Evolutionary conservation across 2,329 filamentous ascomycete genomes (phyloP).

Genomic region (Triangularia setosa): DNA sequence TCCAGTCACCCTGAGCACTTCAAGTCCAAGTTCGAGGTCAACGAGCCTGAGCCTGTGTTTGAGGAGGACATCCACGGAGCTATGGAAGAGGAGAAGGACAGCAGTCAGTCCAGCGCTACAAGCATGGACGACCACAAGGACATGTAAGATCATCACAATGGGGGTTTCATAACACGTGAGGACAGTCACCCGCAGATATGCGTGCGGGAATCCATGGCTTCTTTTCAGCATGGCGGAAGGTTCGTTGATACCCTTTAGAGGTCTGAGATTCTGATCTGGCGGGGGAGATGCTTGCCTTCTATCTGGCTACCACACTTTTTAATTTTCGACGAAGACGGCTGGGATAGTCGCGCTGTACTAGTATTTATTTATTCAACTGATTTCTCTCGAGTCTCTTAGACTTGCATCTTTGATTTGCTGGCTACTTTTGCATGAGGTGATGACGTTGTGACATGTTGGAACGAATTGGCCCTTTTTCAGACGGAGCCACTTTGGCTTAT

Average conservation of each 20-base stretch:
- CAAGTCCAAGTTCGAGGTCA: conserved; percentile 94
- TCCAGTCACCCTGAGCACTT: conserved; percentile 69
- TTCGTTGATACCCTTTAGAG: conserved; percentile 9
- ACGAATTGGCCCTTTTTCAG: not conserved
- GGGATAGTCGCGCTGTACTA: conserved; percentile 18
- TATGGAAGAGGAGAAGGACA: conserved; percentile 51
- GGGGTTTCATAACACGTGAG: not conserved
- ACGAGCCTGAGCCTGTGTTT: conserved; percentile 86
- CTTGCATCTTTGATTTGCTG: not conserved
- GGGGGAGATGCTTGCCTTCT: conserved; percentile 17
- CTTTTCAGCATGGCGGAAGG: conserved; percentile 20
- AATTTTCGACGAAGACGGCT: conserved; percentile 6
- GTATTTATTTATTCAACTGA: conserved; percentile 12
- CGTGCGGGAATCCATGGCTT: conserved; percentile 20
- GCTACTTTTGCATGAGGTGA: not conserved
- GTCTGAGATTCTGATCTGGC: conserved; percentile 14
- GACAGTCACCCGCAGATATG: conserved; percentile 21
- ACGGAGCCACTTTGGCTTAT: not conserved
- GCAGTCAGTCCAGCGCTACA: conserved; percentile 22
- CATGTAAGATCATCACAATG: conserved; percentile 9
- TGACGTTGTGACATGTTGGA: not conserved
- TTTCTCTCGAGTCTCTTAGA: not conserved
- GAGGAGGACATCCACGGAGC: conserved; percentile 78
- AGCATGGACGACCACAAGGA: conserved; percentile 45
- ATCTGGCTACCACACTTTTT: conserved; percentile 22